Base-by-base conservation (phyloP, 192 early-diverging fungal genomes). In the Mortierella antarctica region DNA sequence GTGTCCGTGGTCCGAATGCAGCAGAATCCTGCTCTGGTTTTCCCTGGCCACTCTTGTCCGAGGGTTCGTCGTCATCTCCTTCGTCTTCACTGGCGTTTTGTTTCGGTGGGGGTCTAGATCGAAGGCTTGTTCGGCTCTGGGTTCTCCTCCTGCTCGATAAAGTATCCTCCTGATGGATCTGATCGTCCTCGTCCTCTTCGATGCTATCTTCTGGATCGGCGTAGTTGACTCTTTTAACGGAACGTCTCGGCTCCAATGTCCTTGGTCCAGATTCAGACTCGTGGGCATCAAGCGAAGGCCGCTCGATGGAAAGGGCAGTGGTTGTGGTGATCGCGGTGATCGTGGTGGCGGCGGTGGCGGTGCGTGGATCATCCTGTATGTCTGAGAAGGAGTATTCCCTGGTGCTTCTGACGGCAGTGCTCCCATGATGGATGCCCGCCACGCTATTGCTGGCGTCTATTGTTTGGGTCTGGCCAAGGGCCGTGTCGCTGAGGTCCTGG, bases 141-240 rank as follows among this genome's bases (percentile, higher is more conserved):
- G 21, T 45, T 52, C 64, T 59, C 13, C 47, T 48, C 46, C 63
- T 46, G 10, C 39, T 49, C 46, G 49, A 23, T 41, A 23, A 56
- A 39, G 18, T 45, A 4, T 20, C 44, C 17, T 56, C 54, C 47
- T 47, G 18, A 10, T 64, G 53, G 0, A 48, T 53, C 23, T 72
- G 47, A 31, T 62, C 73, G 5, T 74, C 65, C 4, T 78, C 75
- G 3, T 65, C 68, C 2, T 78, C 67, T 7, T 71, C 67, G 15
- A 68, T 65, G 0, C 67, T 69, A 1, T 66, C 64, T 0, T 79
- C 75, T 39, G 49, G 47, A 53, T 69, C 69, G 3, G 70, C 77
- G 53, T 80, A 80, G 51, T 80, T 80, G 31, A 80, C 60, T 18
- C 70, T 61, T 48, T 72, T 80, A 11, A 42, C 23, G 9, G 51